Evolutionary conservation across 768 basidiomycete species (phyloP).

Genomic region (Pleurotus cornucopiae): DNA sequence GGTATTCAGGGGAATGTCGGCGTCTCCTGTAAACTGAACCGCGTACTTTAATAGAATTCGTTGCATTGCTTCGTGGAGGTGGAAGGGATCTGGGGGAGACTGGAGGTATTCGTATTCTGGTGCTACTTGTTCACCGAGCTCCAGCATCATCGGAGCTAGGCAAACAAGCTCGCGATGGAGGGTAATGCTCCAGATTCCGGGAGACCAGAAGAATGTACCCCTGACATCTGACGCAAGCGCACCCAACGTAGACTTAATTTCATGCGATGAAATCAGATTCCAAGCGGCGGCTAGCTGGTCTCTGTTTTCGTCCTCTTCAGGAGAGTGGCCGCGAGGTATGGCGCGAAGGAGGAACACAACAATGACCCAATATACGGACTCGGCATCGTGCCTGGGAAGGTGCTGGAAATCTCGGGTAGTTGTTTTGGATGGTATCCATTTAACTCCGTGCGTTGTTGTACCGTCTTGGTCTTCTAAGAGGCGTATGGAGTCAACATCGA

Average conservation of each 20-base stretch:
- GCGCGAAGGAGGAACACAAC: conserved; percentile 1
- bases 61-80: conserved; percentile 5
- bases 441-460: no score
- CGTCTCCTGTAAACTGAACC: not conserved
- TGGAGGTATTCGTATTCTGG: not conserved
- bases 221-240: no score
- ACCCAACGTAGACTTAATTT: no score
- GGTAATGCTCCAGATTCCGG: no score
- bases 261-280: no score
- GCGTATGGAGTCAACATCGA: no score
- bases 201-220: no score
- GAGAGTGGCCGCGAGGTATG: not conserved
- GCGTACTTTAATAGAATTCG: not conserved
- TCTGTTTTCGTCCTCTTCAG: no score
- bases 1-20: no score
- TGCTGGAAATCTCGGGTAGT: not conserved
- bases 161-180: not conserved
- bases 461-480: no score
- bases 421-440: no score
- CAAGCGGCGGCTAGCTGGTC: no score
- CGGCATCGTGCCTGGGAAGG: conserved; percentile 5
- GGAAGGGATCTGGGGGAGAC: not conserved
- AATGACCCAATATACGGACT: conserved; percentile 4
- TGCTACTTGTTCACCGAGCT: not conserved
- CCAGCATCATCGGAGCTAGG: not conserved